Conservation (phyloP, 805 yeast species). For the Peterozyma xylosa region DNA sequence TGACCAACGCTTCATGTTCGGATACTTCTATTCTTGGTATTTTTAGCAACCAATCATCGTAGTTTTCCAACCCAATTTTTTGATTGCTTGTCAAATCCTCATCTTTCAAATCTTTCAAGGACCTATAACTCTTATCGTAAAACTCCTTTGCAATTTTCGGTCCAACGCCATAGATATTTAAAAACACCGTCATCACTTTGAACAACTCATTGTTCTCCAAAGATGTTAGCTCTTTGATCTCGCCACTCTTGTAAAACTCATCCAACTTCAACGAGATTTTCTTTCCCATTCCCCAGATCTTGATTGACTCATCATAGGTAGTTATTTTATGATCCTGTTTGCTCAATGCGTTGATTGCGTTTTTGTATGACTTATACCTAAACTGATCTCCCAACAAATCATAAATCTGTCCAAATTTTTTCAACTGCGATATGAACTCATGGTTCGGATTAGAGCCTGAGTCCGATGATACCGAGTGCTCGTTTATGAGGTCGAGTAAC, state of each 20-base stretch:
- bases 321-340: slow-evolving; percentile 20
- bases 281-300: slow-evolving; percentile 32
- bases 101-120: slow-evolving; percentile 29
- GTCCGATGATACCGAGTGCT: slow-evolving; percentile 1
- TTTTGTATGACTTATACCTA: slow-evolving; percentile 32
- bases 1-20: slow-evolving; percentile 28
- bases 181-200: slow-evolving; percentile 22
- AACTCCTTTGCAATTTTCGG: slow-evolving; percentile 29
- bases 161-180: slow-evolving; percentile 44
- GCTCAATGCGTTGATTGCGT: slow-evolving; percentile 32
- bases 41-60: slow-evolving; percentile 34
- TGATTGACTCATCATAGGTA: slow-evolving; percentile 28
- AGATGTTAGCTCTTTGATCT: slow-evolving; percentile 12
- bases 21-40: slow-evolving; percentile 40
- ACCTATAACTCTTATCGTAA: slow-evolving; percentile 28
- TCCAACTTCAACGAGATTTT: slow-evolving; percentile 35
- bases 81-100: slow-evolving; percentile 17
- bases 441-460: slow-evolving; percentile 19
- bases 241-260: slow-evolving; percentile 33
- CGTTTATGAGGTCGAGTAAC: background rate
- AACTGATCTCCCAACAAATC: slow-evolving; percentile 25
- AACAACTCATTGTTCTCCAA: slow-evolving; percentile 15
- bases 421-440: slow-evolving; percentile 21
- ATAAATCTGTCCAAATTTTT: slow-evolving; percentile 23
- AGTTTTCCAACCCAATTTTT: slow-evolving; percentile 35